Evolutionary conservation across 306 rosid species (phyloP).

Genomic region (Trichosanthes cucumerina): DNA sequence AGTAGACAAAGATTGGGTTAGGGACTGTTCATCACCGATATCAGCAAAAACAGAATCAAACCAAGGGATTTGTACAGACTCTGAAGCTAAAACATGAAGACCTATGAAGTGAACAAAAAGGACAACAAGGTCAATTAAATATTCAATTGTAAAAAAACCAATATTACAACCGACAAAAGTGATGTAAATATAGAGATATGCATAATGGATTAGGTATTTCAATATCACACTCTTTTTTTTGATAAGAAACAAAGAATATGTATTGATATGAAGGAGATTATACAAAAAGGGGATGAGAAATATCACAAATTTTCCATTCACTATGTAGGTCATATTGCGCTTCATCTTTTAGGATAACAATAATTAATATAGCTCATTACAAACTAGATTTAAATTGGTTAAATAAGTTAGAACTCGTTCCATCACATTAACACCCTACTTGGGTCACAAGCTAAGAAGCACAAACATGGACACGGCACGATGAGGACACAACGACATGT

Average conservation of each 20-base stretch:
- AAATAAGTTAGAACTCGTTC: not conserved
- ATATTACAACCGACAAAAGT: not conserved
- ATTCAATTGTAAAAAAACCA: not conserved
- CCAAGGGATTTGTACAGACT: slow-evolving; percentile 86
- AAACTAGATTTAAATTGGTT: not conserved
- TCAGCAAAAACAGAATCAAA: slow-evolving; percentile 90
- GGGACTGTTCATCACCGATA: slow-evolving; percentile 91
- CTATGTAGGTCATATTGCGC: not conserved
- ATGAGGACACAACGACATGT: too few species aligned
- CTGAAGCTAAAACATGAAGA: slow-evolving; percentile 83
- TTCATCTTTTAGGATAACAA: not conserved
- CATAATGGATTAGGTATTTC: not conserved
- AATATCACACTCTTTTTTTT: not conserved
- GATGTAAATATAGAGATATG: not conserved
- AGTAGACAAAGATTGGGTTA: slow-evolving; percentile 86
- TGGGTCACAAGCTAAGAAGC: too few species aligned
- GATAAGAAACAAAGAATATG: too few species aligned
- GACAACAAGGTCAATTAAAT: not conserved
- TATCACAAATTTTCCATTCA: not conserved
- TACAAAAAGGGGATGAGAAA: too few species aligned
- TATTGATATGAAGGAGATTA: too few species aligned
- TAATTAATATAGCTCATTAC: not conserved
- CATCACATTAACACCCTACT: not conserved
- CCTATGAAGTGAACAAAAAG: slow-evolving; percentile 35
- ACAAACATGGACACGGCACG: too few species aligned